A percentile compares a stretch with the other conserved stretches of the same genome.
Evolutionary conservation across 495 filamentous ascomycete genomes (phyloP).

Genomic region (Cudoniella acicularis): DNA sequence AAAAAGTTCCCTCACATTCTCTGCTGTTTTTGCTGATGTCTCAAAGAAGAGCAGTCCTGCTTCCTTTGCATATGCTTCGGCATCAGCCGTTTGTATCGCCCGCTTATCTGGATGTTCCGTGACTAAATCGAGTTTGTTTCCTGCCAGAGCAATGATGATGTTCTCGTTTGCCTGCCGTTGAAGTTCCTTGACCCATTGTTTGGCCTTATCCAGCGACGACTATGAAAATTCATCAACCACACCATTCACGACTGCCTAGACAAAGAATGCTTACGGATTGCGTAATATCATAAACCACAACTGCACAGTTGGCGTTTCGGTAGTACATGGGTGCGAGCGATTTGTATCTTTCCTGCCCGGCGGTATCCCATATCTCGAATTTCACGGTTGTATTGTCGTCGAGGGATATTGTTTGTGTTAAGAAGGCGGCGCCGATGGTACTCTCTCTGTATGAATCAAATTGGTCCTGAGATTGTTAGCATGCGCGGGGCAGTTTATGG

Average conservation of each 20-base stretch:
- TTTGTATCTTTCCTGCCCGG: conserved; percentile 97
- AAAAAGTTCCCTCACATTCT: conserved; percentile 93
- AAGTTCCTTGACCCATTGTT: conserved; percentile 98
- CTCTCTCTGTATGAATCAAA: conserved; percentile 99
- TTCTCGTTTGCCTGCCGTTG: conserved; percentile 99
- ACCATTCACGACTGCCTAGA: conserved; percentile 11
- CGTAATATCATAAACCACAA: conserved; percentile 98
- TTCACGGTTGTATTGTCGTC: conserved; percentile 98
- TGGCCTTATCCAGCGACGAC: conserved; percentile 96
- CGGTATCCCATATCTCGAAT: conserved; percentile 99
- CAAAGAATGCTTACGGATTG: conserved; percentile 67
- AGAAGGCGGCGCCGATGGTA: conserved; percentile 97
- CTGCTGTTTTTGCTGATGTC: conserved; percentile 93
- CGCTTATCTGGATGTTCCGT: conserved; percentile 88
- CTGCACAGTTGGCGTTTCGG: conserved; percentile 96
- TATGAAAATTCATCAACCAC: conserved; percentile 32
- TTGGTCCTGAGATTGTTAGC: conserved; percentile 69
- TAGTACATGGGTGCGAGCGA: conserved; percentile 99
- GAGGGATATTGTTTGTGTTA: conserved; percentile 96
- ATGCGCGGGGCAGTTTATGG: neutral
- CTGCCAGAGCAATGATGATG: conserved; percentile 96
- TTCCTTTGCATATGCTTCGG: conserved; percentile 91
- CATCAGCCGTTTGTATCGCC: conserved; percentile 81
- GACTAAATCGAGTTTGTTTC: conserved; percentile 96
- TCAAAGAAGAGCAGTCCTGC: conserved; percentile 95